Evolutionary conservation across 1,284 basidiomycete genomes (phyloP).

Genomic region (Cronartium quercuum): DNA sequence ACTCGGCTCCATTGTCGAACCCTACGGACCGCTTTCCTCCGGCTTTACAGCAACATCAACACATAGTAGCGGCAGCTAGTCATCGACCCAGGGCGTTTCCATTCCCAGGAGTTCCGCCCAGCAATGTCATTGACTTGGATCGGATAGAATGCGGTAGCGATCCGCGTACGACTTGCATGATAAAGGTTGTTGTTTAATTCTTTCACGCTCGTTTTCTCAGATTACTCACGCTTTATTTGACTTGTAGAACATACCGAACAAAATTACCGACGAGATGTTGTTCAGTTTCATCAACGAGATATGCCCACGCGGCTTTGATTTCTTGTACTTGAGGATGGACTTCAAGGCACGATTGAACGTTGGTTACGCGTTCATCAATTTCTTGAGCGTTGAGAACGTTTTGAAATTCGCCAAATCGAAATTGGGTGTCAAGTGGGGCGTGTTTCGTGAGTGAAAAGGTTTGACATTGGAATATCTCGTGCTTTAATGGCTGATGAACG

Average conservation of each 20-base stretch:
- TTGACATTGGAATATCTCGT: constrained; percentile 13
- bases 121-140: constrained; percentile 39
- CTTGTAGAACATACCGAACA: constrained; percentile 33
- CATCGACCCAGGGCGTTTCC: constrained; percentile 26
- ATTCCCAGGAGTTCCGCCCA: constrained; percentile 38
- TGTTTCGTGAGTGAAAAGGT: constrained; percentile 46
- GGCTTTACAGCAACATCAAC: constrained; percentile 8
- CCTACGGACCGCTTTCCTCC: constrained; percentile 7
- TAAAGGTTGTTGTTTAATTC: constrained; percentile 6
- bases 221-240: neutral
- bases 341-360: constrained; percentile 37
- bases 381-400: constrained; percentile 63
- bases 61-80: neutral
- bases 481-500: constrained; percentile 56
- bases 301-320: constrained; percentile 36
- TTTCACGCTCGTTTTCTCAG: neutral
- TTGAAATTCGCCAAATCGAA: constrained; percentile 64
- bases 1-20: neutral
- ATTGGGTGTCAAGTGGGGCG: constrained; percentile 69
- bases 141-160: constrained; percentile 38
- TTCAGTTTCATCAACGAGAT: constrained; percentile 34
- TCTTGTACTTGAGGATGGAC: constrained; percentile 37
- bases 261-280: constrained; percentile 38
- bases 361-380: constrained; percentile 57
- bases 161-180: constrained; percentile 38